phyloP scores from a whole-genome alignment of 208 protist genomes.

The Acanthamoeba divionensis region DNA sequence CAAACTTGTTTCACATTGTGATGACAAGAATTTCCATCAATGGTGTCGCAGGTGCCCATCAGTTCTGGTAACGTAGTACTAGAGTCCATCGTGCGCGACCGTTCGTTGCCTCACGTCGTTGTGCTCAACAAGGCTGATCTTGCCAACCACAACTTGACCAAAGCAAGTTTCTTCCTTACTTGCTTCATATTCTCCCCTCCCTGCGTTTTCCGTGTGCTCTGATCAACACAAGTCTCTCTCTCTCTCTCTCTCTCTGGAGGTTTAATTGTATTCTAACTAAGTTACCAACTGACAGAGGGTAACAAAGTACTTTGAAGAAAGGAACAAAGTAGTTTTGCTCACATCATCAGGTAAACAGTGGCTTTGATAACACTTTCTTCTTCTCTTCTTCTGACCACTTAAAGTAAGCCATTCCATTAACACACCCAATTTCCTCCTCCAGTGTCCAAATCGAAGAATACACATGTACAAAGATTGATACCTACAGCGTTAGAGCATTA shows the following conservation, averaged over 20 bases:
- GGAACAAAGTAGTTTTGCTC: background rate
- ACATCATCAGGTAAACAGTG: background rate
- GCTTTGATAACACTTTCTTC: background rate
- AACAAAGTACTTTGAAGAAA: background rate
- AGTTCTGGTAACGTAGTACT: background rate
- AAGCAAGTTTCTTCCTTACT: background rate
- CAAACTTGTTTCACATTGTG: too few species aligned
- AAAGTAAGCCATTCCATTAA: background rate
- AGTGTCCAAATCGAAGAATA: background rate
- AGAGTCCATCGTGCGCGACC: background rate
- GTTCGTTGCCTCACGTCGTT: background rate
- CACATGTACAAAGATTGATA: background rate
- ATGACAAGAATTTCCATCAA: too few species aligned
- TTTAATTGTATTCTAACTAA: background rate
- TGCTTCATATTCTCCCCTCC: background rate
- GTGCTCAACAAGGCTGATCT: slow-evolving; percentile 28
- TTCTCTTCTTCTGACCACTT: background rate
- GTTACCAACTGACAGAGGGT: background rate
- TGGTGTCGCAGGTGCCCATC: too few species aligned
- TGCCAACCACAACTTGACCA: background rate
- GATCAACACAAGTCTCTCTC: background rate
- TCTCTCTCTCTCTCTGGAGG: background rate
- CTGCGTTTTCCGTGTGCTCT: background rate
- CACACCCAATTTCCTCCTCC: background rate
- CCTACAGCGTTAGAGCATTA: slow-evolving; percentile 20